Percentiles rank a stretch among this genome's conserved stretches.
These are phyloP conservation scores for Rhodotorula sp. DNA, from an alignment of 1,284 basidiomycete genomes.

Conservation along the genomic window DNA sequence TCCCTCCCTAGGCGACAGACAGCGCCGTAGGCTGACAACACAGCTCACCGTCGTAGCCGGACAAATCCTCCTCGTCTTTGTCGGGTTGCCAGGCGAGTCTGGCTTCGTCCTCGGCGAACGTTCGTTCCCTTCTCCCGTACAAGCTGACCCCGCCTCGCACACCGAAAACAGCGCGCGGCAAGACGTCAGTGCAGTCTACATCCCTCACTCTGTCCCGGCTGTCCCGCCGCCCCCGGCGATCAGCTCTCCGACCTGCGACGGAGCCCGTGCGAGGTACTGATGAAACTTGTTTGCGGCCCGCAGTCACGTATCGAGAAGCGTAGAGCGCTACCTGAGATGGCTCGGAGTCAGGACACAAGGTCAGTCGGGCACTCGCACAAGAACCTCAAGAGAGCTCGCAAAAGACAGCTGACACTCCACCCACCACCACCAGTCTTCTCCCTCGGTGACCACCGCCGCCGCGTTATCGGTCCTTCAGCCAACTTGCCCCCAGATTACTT, in stretches of 20 bases:
- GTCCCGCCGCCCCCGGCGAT: no score
- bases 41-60: no score
- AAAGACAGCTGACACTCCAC: no score
- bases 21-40: no score
- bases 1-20: not conserved
- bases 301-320: conserved; percentile 81
- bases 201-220: no score
- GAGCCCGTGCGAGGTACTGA: conserved; percentile 19
- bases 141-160: not conserved
- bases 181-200: conserved; percentile 31
- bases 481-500: conserved; percentile 82
- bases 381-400: no score
- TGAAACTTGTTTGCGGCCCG: not conserved
- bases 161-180: conserved; percentile 38
- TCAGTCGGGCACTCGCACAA: conserved; percentile 1
- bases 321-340: conserved; percentile 96
- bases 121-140: no score
- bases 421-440: conserved; percentile 64
- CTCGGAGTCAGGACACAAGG: conserved; percentile 87
- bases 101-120: not conserved
- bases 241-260: no score
- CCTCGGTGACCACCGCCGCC: conserved; percentile 89
- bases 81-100: conserved; percentile 40
- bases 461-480: conserved; percentile 81
- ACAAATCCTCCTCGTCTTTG: conserved; percentile 42